Percentiles rank a stretch among this genome's conserved stretches.
Conservation (phyloP, 805 yeast species). For the Metschnikowia kofuensis region DNA sequence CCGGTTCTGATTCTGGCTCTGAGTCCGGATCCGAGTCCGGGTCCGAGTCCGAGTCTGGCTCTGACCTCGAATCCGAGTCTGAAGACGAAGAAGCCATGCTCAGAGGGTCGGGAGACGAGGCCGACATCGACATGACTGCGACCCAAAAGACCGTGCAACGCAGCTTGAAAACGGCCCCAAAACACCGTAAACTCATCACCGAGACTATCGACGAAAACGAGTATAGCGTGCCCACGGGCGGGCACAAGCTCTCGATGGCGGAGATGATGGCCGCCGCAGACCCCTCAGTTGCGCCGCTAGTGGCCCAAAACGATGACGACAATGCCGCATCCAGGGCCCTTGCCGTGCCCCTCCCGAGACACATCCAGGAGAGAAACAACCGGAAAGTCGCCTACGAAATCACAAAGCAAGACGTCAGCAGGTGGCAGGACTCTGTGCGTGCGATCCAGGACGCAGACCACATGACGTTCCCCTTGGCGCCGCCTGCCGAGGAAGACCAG, state of each 20-base stretch:
- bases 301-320: constrained; percentile 40
- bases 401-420: constrained; percentile 78
- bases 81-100: constrained; percentile 28
- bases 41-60: constrained; percentile 17
- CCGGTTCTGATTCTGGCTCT: constrained; percentile 27
- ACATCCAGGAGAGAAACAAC: constrained; percentile 82
- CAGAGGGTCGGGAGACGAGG: constrained; percentile 35
- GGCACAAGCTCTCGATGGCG: constrained; percentile 56
- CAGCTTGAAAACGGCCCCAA: constrained; percentile 31
- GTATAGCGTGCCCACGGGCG: constrained; percentile 60
- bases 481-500: constrained; percentile 26
- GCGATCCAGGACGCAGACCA: constrained; percentile 83
- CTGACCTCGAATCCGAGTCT: constrained; percentile 31
- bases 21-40: too few species aligned
- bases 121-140: constrained; percentile 46
- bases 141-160: constrained; percentile 45
- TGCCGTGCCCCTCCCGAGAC: constrained; percentile 78
- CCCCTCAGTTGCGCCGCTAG: constrained; percentile 48
- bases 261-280: constrained; percentile 75
- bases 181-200: constrained; percentile 48
- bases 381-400: constrained; percentile 88
- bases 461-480: constrained; percentile 67
- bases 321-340: constrained; percentile 48
- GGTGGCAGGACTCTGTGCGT: constrained; percentile 84
- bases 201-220: constrained; percentile 66